Base-by-base conservation (phyloP, 2,329 filamentous ascomycete genomes). In the Pezicula neosporulosa region DNA sequence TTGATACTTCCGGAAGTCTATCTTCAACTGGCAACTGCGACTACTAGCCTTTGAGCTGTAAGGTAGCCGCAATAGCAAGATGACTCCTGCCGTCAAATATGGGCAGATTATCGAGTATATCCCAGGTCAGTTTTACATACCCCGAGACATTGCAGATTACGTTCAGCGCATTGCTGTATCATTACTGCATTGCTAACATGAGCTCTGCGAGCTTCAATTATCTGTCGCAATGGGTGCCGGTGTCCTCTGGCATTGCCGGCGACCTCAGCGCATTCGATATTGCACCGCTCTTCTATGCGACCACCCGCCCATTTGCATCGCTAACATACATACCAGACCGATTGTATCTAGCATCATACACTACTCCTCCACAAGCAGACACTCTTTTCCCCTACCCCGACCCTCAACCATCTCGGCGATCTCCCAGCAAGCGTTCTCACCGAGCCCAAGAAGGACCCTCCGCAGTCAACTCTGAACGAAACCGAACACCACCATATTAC, bases 91-190 rank as follows among this genome's bases (percentile, higher is more conserved):
- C 62, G 72, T 75, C 41, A 78, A 70, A 46, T 82, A 89, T 74
- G 91, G 90, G 56, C 90, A 96, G 75, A 85, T 96, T 63, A 92
- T 97, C 68, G 92, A 97, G 77, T 97, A 96, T 72, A 96, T 97
- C 64, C 89, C 91, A 77, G 89, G 91, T 96, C 78, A 65, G 82
- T 50, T 51, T 44, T 41, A 12, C 18, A 21, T 36, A n/a, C 37
- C 42, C 53, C 43, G 33, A 44, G 30, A 33, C 30, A 13, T 13
- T 33, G 30, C 30, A 33, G 6, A 33, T 7, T 33, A 33, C 6
- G 12, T 33, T 33, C 9, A 33, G 30, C 30, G 30, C 30, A 33
- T 13, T 33, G 30, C 30, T 10, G 12, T 13, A 33, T 33, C 5
- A 33, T 33, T 33, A 33, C 30, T 5, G 6, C 30, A 33, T 33